Evolutionary conservation across 129 eudicot species (phyloP).

Genomic region (Gnaphalium uliginosum): DNA sequence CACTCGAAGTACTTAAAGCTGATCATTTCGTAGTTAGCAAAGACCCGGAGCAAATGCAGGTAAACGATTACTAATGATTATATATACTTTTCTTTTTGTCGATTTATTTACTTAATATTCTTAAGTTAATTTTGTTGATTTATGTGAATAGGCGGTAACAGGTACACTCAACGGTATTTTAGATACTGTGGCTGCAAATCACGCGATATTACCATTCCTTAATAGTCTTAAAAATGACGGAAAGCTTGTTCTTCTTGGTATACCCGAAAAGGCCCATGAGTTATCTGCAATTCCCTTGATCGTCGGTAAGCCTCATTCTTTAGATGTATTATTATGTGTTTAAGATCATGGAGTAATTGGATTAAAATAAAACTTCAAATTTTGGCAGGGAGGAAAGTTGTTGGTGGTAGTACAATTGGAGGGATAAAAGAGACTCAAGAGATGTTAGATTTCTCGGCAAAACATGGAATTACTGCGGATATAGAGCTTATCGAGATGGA

Average conservation of each 20-base stretch:
- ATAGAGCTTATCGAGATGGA: neutral
- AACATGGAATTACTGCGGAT: neutral
- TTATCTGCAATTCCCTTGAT: constrained; percentile 19
- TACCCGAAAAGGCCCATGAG: constrained; percentile 49
- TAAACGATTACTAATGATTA: neutral
- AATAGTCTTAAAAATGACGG: constrained; percentile 38
- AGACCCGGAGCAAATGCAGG: constrained; percentile 40
- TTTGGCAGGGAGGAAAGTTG: neutral
- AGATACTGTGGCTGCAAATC: constrained; percentile 53
- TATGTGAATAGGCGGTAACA: constrained; percentile 35
- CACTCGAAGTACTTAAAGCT: constrained; percentile 36
- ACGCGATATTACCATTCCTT: constrained; percentile 39
- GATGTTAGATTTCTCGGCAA: neutral
- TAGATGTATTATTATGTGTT: too few species aligned
- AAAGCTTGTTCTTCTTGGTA: constrained; percentile 24
- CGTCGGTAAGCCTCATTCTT: neutral
- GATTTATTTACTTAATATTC: neutral
- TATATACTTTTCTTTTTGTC: neutral
- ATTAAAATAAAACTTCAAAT: neutral
- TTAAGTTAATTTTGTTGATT: neutral
- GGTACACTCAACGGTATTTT: constrained; percentile 52
- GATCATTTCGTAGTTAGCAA: constrained; percentile 36
- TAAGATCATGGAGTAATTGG: neutral
- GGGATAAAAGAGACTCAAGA: neutral
- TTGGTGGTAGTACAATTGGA: neutral